Evolutionary conservation across 2,329 filamentous ascomycete genomes (phyloP), one percentile per base, ranked within the genome.

Genomic region (Trichoderma afroharzianum): DNA sequence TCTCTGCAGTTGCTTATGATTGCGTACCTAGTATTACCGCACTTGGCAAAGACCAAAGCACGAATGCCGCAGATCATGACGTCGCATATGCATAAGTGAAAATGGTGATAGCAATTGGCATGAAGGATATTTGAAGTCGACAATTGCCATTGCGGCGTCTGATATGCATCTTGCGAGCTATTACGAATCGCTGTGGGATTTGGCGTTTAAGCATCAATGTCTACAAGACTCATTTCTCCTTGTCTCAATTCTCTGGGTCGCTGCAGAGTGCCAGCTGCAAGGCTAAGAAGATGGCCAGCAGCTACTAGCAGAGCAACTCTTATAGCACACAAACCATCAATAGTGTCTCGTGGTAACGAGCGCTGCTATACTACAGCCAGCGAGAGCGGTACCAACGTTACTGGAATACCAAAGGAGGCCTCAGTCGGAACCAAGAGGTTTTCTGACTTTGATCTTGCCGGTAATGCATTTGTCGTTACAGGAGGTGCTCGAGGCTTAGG

Each of bases 51-150:
- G 39, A 9, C 15, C 15, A 43, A n/a, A 43, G n/a, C 39, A 4
- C 39, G 15, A 43, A 43, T 43, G 39, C 7, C 7, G 39, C 39
- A 43, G 39, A 43, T 43, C 39, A 43, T 43, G 39, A 43, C 39
- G 39, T 43, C 39, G 39, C 39, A 43, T 43, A 43, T n/a, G 39
- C 39, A 43, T 43, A 43, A 43, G 36, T 43, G 39, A 43, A 43
- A 43, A n/a, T 43, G 18, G 39, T n/a, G 39, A 43, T 43, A n/a
- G 39, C 39, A n/a, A 43, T 43, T 43, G 39, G 39, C 39, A 43
- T 43, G 39, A 43, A 43, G 15, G 7, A 43, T 43, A 43, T 43
- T 43, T 43, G 15, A 43, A 43, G 39, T n/a, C 39, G 39, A n/a
- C 7, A n/a, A 43, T 43, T 43, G 39, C 39, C 39, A 43, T n/a